A percentile compares a stretch with the other conserved stretches of the same genome.
These are phyloP conservation scores for Cinnamomum chago DNA, from an alignment of 164 flowering plant genomes.

Conservation along the genomic window DNA sequence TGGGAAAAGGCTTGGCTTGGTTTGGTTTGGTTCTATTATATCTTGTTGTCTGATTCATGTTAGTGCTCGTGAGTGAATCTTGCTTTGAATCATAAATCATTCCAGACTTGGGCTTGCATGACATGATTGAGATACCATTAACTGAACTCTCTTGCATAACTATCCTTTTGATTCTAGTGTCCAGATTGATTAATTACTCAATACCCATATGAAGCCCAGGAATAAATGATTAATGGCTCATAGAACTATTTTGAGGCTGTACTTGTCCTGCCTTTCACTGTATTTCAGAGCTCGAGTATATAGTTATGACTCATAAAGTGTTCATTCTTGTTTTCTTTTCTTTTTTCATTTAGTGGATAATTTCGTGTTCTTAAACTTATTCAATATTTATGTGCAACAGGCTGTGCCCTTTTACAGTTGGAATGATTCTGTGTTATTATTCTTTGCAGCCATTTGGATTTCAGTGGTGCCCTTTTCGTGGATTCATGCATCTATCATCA, in stretches of 20 bases:
- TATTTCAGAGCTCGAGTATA: not conserved
- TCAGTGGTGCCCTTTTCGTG: slow-evolving; percentile 77
- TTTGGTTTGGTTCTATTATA: too few species aligned
- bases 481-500: slow-evolving; percentile 47
- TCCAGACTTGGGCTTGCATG: not conserved
- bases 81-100: not conserved
- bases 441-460: slow-evolving; percentile 61
- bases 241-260: not conserved
- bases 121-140: not conserved
- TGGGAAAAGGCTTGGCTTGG: too few species aligned
- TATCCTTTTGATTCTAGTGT: not conserved
- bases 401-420: not conserved
- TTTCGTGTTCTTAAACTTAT: not conserved
- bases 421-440: slow-evolving; percentile 4
- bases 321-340: not conserved
- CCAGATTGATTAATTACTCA: not conserved
- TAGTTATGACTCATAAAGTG: not conserved
- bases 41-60: too few species aligned
- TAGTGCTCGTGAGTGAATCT: not conserved
- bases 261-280: not conserved
- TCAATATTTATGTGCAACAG: not conserved
- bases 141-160: not conserved
- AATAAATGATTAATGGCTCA: not conserved
- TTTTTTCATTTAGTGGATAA: not conserved
- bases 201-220: not conserved